Evolutionary conservation across 2,329 filamentous ascomycete genomes (phyloP).

Genomic region (Lecanicillium sp.): DNA sequence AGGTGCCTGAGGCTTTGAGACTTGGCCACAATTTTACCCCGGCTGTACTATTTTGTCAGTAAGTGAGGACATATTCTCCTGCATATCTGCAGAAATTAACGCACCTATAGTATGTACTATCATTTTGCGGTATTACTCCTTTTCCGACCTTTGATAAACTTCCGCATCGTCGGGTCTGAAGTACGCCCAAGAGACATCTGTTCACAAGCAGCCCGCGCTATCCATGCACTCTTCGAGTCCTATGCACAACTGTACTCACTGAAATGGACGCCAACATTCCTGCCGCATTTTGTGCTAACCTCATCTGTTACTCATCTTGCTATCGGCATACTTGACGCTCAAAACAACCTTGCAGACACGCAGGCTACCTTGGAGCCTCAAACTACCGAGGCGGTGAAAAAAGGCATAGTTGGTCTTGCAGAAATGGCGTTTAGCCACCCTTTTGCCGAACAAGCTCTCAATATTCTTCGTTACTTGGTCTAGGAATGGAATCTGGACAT

Average conservation of each 20-base stretch:
- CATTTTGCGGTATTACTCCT: conserved; percentile 61
- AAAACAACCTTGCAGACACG: not conserved
- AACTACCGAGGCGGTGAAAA: not conserved
- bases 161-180: too few species aligned
- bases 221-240: conserved; percentile 44
- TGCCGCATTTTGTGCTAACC: conserved; percentile 51
- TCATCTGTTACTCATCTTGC: conserved; percentile 51
- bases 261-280: conserved; percentile 49
- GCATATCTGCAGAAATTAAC: conserved; percentile 1
- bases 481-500: too few species aligned
- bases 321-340: conserved; percentile 28
- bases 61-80: conserved; percentile 31
- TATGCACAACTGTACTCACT: conserved; percentile 51
- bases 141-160: conserved; percentile 64
- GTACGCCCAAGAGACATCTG: conserved; percentile 60
- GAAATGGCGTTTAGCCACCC: not conserved
- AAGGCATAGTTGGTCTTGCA: not conserved
- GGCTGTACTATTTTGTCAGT: conserved; percentile 67
- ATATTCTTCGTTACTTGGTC: too few species aligned
- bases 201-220: conserved; percentile 49
- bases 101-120: conserved; percentile 52
- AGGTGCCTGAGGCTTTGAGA: conserved; percentile 53
- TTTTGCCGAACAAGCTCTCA: not conserved
- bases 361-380: not conserved
- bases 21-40: conserved; percentile 63